These are phyloP conservation scores for Lachnellula occidentalis DNA, from an alignment of 2,329 filamentous ascomycete species.

Conservation along the genomic window DNA sequence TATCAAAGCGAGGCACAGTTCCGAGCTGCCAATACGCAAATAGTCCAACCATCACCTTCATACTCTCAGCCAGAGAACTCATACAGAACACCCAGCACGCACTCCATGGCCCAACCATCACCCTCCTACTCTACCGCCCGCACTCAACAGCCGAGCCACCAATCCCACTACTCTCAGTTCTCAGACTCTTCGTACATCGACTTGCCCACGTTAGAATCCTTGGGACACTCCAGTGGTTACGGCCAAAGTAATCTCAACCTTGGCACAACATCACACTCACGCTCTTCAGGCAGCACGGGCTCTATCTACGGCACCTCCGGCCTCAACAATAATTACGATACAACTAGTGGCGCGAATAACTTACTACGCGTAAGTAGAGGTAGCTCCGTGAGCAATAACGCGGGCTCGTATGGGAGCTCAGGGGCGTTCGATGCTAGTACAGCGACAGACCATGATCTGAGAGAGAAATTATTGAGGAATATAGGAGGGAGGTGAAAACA, in stretches of 20 bases:
- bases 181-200: constrained; percentile 28
- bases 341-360: constrained; percentile 9
- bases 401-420: neutral
- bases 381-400: neutral
- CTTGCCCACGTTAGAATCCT: constrained; percentile 27
- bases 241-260: constrained; percentile 9
- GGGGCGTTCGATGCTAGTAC: constrained; percentile 13
- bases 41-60: constrained; percentile 23
- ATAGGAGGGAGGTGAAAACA: constrained; percentile 18
- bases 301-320: constrained; percentile 21
- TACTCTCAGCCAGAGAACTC: constrained; percentile 22
- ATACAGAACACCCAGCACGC: constrained; percentile 21
- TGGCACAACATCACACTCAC: constrained; percentile 13
- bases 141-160: constrained; percentile 24
- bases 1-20: constrained; percentile 23
- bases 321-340: constrained; percentile 18
- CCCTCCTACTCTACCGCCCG: constrained; percentile 21
- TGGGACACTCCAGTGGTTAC: constrained; percentile 22
- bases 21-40: constrained; percentile 16
- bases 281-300: constrained; percentile 17
- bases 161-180: constrained; percentile 26
- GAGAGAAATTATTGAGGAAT: constrained; percentile 22
- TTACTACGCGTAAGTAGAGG: constrained; percentile 11
- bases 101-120: constrained; percentile 22
- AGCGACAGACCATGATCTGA: constrained; percentile 21